phyloP scores from a whole-genome alignment of 352 stramenopile species.

The Globisporangium cylindrosporum region DNA sequence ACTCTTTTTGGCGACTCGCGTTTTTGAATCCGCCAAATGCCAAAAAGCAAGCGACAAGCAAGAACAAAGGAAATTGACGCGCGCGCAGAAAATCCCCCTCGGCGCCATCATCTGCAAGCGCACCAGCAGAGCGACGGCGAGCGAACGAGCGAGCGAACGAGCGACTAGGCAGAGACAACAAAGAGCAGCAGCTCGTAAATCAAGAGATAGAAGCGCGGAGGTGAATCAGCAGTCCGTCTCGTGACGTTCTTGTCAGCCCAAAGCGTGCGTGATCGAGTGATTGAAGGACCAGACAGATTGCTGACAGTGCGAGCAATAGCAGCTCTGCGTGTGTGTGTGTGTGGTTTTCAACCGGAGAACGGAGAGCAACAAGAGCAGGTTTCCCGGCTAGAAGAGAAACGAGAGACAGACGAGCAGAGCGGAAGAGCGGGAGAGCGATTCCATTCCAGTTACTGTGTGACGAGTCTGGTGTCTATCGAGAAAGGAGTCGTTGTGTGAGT shows the following conservation, averaged over 20 bases:
- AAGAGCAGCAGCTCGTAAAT: not conserved
- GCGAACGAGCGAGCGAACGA: not conserved
- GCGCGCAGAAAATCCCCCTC: slow-evolving; percentile 8
- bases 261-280: not conserved
- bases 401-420: not conserved
- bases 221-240: not conserved
- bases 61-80: slow-evolving; percentile 1
- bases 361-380: not conserved
- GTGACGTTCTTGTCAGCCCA: not conserved
- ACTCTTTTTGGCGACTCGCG: not conserved
- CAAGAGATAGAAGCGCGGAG: not conserved
- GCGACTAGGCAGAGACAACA: not conserved
- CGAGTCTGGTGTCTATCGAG: not conserved
- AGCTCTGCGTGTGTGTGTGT: not conserved
- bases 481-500: not conserved
- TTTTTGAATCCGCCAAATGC: slow-evolving; percentile 1
- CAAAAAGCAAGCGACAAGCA: slow-evolving; percentile 1
- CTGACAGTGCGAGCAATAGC: not conserved
- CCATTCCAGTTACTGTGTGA: not conserved
- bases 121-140: not conserved
- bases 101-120: not conserved
- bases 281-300: not conserved
- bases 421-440: not conserved
- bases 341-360: not conserved
- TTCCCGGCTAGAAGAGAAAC: not conserved